phyloP scores from a whole-genome alignment of 805 yeast genomes.

The Hyphopichia homilentoma region DNA sequence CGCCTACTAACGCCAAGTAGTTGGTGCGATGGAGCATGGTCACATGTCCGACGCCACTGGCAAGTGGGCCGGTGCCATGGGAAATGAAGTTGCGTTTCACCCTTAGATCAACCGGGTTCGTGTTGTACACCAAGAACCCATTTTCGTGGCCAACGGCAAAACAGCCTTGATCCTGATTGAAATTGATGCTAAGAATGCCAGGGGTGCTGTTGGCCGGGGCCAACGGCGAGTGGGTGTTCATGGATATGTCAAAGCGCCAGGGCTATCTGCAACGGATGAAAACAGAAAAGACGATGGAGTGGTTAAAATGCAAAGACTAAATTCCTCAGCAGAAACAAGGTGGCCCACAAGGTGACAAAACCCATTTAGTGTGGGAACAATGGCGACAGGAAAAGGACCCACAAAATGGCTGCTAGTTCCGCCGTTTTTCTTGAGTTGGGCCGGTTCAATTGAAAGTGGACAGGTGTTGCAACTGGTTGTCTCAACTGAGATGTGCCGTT shows the following conservation, averaged over 20 bases:
- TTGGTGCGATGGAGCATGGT: conserved; percentile 88
- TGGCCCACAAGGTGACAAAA: too few species aligned
- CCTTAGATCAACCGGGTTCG: conserved; percentile 80
- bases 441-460: too few species aligned
- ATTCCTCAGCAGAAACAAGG: too few species aligned
- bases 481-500: too few species aligned
- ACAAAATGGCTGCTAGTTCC: too few species aligned
- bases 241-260: neutral
- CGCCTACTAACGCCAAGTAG: conserved; percentile 86
- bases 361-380: too few species aligned
- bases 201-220: neutral
- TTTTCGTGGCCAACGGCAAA: conserved; percentile 77
- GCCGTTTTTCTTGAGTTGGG: too few species aligned
- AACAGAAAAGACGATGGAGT: neutral
- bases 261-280: neutral
- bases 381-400: too few species aligned
- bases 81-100: conserved; percentile 53
- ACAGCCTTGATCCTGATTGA: conserved; percentile 89
- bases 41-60: conserved; percentile 66
- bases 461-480: too few species aligned
- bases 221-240: conserved; percentile 6
- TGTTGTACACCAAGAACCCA: conserved; percentile 82
- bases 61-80: too few species aligned
- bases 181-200: conserved; percentile 52
- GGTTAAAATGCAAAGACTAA: neutral